Percentiles rank a stretch among this genome's conserved stretches.
Conservation (phyloP, 2,329 filamentous ascomycete genomes). For the Lecanicillium sp. region DNA sequence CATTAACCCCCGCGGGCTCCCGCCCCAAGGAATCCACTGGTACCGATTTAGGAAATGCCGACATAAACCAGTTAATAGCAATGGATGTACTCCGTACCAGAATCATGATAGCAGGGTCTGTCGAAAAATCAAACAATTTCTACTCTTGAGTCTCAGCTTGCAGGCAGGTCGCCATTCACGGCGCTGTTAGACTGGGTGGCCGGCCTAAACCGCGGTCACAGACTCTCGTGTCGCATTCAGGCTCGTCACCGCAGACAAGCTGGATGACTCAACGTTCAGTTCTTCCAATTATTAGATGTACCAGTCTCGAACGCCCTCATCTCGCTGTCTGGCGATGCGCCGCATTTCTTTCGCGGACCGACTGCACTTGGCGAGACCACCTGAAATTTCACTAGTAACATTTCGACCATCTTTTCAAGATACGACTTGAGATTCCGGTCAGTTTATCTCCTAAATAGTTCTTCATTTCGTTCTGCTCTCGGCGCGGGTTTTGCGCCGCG, state of each 20-base stretch:
- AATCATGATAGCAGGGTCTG: neutral
- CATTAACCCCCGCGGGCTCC: too few species aligned
- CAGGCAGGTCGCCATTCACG: neutral
- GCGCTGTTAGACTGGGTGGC: neutral
- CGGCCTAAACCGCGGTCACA: neutral
- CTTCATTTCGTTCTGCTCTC: neutral
- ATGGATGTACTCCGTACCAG: neutral
- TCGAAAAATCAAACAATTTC: neutral
- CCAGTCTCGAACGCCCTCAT: neutral
- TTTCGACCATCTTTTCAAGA: neutral
- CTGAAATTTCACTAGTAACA: neutral
- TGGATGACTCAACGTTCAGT: neutral
- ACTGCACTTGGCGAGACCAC: neutral
- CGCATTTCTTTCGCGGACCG: neutral
- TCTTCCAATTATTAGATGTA: neutral
- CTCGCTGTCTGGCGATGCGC: neutral
- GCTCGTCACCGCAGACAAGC: neutral
- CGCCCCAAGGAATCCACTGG: neutral
- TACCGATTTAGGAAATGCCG: neutral
- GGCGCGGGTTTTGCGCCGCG: too few species aligned
- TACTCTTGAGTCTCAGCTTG: neutral
- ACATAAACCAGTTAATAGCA: neutral
- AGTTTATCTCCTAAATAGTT: neutral
- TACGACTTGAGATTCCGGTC: neutral
- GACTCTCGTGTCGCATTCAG: neutral